phyloP scores from a whole-genome alignment of 768 basidiomycete species.

The Suillus luteus region DNA sequence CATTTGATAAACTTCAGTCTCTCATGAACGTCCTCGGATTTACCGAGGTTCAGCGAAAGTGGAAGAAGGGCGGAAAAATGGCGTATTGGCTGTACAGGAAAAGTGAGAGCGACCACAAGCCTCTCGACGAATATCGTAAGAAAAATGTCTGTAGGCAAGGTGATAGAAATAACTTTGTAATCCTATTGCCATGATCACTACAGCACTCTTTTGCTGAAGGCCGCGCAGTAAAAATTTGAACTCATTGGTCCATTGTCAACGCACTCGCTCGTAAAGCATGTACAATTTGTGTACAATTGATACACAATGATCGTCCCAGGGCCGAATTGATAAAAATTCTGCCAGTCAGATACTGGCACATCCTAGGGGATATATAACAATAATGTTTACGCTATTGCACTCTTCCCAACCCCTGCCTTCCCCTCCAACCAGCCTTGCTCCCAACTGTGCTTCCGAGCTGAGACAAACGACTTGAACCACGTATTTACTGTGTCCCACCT shows the following conservation, averaged over 20 bases:
- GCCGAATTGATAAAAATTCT: neutral
- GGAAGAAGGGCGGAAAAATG: conserved; percentile 79
- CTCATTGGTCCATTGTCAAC: neutral
- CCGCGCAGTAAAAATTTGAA: neutral
- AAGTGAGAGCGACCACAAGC: conserved; percentile 8
- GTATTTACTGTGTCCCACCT: conserved; percentile 1
- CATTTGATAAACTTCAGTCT: conserved; percentile 53
- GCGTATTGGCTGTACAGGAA: conserved; percentile 84
- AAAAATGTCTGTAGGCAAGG: conserved; percentile 66
- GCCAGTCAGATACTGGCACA: neutral
- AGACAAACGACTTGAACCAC: neutral
- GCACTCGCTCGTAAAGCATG: neutral
- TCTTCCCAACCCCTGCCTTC: neutral
- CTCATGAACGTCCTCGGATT: conserved; percentile 72
- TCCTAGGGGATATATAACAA: neutral
- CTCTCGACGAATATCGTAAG: conserved; percentile 41
- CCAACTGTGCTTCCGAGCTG: conserved; percentile 1
- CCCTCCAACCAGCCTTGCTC: neutral
- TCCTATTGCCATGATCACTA: conserved; percentile 38
- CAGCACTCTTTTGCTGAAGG: neutral
- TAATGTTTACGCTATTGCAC: neutral
- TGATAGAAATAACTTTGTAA: conserved; percentile 78
- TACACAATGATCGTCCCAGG: neutral
- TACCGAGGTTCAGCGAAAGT: conserved; percentile 53
- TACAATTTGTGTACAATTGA: no score